Conservation (phyloP, 306 rosid genomes). For the Astragalus membranaceus region DNA sequence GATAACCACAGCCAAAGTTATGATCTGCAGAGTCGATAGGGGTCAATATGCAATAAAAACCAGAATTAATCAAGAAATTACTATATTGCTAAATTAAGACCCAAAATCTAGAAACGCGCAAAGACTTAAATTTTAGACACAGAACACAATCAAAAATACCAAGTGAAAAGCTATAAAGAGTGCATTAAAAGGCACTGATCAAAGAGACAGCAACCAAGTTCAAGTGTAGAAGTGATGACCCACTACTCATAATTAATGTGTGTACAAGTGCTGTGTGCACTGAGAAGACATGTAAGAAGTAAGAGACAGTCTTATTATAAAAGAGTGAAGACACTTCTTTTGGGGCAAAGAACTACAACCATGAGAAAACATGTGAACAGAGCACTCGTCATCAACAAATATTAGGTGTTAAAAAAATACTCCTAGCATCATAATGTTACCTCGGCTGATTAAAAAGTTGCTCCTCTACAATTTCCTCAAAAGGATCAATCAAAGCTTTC, state of each 20-base stretch:
- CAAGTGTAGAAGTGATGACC: neutral
- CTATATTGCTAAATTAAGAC: too few relatives aligned
- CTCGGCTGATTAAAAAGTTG: constrained; percentile 91
- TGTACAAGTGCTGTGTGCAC: neutral
- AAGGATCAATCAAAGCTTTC: constrained; percentile 77
- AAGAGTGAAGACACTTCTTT: neutral
- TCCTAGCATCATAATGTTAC: constrained; percentile 38
- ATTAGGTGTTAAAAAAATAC: constrained; percentile 8
- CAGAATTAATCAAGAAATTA: too few relatives aligned
- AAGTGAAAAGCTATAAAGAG: too few relatives aligned
- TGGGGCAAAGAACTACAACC: neutral
- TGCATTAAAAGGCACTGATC: too few relatives aligned
- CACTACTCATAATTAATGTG: neutral
- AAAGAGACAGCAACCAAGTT: neutral
- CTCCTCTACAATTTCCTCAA: constrained; percentile 82
- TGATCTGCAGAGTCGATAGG: too few relatives aligned
- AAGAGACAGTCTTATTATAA: neutral
- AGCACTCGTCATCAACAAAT: neutral
- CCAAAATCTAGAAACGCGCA: too few relatives aligned
- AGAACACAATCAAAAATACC: too few relatives aligned
- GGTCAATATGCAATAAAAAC: too few relatives aligned
- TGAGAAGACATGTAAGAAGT: neutral
- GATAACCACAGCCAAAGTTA: too few relatives aligned
- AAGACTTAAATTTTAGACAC: too few relatives aligned
- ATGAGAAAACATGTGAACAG: neutral